Percentiles rank a stretch among this genome's conserved stretches.
These are phyloP conservation scores for Sporothrix mexicana DNA, from an alignment of 2,329 filamentous ascomycete genomes.

Conservation along the genomic window DNA sequence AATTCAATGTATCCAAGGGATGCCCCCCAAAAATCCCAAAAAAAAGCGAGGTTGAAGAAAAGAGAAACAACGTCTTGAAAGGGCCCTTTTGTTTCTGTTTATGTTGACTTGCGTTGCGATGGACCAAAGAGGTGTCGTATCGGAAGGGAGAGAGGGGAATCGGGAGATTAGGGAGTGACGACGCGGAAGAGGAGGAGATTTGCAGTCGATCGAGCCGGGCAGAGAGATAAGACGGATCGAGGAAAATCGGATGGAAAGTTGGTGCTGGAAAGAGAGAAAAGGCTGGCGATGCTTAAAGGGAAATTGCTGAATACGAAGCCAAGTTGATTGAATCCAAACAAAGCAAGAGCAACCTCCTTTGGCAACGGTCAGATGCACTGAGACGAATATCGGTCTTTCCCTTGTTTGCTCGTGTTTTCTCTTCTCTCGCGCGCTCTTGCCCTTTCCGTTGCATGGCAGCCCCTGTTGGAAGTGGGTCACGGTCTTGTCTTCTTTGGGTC, in stretches of 20 bases:
- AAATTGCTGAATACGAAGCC: slow-evolving; percentile 5
- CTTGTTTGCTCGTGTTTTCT: neutral
- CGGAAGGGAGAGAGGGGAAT: slow-evolving; percentile 1
- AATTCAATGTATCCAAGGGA: neutral
- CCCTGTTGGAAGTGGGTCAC: slow-evolving; percentile 28
- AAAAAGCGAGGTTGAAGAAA: neutral
- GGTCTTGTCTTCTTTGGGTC: slow-evolving; percentile 23
- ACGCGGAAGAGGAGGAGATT: slow-evolving; percentile 24
- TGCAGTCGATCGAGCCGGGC: slow-evolving; percentile 18
- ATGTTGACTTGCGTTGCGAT: slow-evolving; percentile 19
- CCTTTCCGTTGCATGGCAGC: neutral
- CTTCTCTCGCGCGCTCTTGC: slow-evolving; percentile 9
- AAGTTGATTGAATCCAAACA: slow-evolving; percentile 12
- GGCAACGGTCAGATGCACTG: slow-evolving; percentile 7
- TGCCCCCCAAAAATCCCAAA: neutral
- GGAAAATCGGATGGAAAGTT: neutral
- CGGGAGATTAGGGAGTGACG: slow-evolving; percentile 19
- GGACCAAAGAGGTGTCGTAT: slow-evolving; percentile 8
- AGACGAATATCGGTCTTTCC: neutral
- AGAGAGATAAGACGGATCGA: neutral
- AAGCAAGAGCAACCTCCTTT: slow-evolving; percentile 14
- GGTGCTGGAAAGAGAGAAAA: neutral
- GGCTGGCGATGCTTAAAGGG: neutral
- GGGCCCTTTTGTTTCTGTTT: too few species aligned
- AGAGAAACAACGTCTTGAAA: neutral